phyloP scores from a whole-genome alignment of 257 asterid genomes.

The Dorcoceras hygrometricum region DNA sequence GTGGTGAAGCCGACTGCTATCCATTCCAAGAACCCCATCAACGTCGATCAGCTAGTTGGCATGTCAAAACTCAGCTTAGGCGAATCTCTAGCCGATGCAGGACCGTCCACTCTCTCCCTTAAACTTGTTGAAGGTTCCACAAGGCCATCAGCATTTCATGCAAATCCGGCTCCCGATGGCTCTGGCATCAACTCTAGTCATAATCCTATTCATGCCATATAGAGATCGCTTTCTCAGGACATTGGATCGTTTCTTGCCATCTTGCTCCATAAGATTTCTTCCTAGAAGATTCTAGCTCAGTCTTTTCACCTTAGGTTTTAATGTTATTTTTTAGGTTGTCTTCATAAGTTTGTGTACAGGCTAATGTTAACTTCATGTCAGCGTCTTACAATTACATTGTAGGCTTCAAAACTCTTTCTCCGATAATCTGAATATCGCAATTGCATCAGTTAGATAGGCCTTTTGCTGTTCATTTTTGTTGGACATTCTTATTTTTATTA shows the following conservation, averaged over 20 bases:
- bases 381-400: conserved; percentile 23
- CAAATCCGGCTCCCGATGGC: conserved; percentile 59
- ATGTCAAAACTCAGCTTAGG: conserved; percentile 89
- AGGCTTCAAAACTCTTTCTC: conserved; percentile 20
- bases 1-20: conserved; percentile 94
- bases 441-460: not conserved
- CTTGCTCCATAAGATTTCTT: conserved; percentile 28
- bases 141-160: conserved; percentile 95
- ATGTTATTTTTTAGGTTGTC: conserved; percentile 31
- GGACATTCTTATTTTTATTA: not conserved
- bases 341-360: conserved; percentile 42
- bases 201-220: conserved; percentile 77
- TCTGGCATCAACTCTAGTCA: conserved; percentile 66
- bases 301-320: conserved; percentile 27
- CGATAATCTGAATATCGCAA: not conserved
- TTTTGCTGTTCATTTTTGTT: not conserved
- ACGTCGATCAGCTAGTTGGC: conserved; percentile 85
- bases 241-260: conserved; percentile 15
- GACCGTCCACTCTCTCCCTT: conserved; percentile 56
- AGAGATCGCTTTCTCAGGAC: conserved; percentile 23
- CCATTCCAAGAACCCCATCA: conserved; percentile 77
- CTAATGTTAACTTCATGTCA: conserved; percentile 25
- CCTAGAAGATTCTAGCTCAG: conserved; percentile 40
- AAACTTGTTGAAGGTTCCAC: conserved; percentile 72
- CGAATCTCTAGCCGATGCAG: conserved; percentile 59